phyloP scores from a whole-genome alignment of 1,284 basidiomycete genomes.

The Phellopilus nigrolimitatus region DNA sequence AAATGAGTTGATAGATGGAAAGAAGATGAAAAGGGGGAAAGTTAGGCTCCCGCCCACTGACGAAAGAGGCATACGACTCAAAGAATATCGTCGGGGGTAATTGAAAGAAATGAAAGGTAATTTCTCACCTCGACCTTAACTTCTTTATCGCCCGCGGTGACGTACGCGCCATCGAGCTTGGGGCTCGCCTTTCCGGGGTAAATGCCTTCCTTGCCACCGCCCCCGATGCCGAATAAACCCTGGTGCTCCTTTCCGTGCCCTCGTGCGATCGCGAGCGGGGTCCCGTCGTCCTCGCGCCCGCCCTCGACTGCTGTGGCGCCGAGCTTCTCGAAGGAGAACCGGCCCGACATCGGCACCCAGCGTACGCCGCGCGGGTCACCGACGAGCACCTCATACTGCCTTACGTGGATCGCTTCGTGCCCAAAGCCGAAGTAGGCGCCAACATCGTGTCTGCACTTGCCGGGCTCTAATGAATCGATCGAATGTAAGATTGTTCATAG shows the following conservation, averaged over 20 bases:
- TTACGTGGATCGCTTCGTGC: constrained; percentile 18
- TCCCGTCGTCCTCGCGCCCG: constrained; percentile 59
- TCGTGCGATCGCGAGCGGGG: constrained; percentile 54
- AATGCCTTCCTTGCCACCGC: constrained; percentile 40
- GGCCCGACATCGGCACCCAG: constrained; percentile 52
- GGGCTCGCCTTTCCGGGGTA: constrained; percentile 63
- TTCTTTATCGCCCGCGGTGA: constrained; percentile 45
- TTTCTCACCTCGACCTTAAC: constrained; percentile 39
- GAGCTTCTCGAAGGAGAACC: constrained; percentile 35
- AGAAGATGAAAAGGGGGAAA: background rate
- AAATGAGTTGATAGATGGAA: background rate
- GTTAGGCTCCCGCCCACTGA: background rate
- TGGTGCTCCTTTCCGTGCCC: constrained; percentile 31
- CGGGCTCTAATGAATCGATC: constrained; percentile 11
- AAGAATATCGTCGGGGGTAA: too few relatives aligned
- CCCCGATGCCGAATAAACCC: constrained; percentile 13
- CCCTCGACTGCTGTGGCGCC: constrained; percentile 57
- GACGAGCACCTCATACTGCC: constrained; percentile 47
- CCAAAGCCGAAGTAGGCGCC: constrained; percentile 13
- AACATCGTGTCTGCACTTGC: constrained; percentile 13
- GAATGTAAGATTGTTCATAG: background rate
- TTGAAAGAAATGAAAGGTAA: background rate
- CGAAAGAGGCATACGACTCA: too few relatives aligned
- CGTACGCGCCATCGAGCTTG: constrained; percentile 49
- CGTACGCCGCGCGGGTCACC: constrained; percentile 51